A percentile compares a stretch with the other conserved stretches of the same genome.
Conservation (phyloP, 306 rosid species). For the Herpetospermum pedunculosum region DNA sequence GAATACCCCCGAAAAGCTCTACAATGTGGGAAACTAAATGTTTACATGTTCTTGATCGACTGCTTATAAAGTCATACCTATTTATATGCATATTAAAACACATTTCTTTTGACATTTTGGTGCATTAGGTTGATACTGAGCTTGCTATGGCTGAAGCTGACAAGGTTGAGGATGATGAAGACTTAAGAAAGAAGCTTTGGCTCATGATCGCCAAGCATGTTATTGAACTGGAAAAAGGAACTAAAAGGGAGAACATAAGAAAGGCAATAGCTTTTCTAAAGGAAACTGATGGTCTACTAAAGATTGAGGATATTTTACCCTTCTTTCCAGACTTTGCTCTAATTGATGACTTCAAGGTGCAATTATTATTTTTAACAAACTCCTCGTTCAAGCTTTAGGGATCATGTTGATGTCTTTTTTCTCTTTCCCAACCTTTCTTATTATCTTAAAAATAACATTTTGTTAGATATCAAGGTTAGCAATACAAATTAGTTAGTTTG, state of each 20-base stretch:
- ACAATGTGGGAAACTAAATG: neutral
- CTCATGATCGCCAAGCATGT: conserved; percentile 98
- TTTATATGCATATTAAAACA: neutral
- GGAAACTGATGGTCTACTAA: conserved; percentile 93
- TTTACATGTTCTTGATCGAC: neutral
- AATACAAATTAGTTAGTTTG: neutral
- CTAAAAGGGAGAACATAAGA: conserved; percentile 94
- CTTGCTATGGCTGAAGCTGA: conserved; percentile 99
- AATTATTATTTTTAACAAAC: neutral
- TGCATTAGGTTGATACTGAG: conserved; percentile 78
- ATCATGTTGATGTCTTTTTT: conserved; percentile 2
- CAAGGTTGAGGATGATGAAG: conserved; percentile 95
- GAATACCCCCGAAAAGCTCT: neutral
- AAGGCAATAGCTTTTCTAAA: conserved; percentile 97
- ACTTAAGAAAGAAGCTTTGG: conserved; percentile 97
- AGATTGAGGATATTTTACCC: conserved; percentile 91
- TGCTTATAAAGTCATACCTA: conserved; percentile 1
- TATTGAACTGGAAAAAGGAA: conserved; percentile 86
- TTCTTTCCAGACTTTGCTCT: conserved; percentile 96
- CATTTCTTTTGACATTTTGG: conserved; percentile 13
- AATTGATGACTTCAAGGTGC: conserved; percentile 95
- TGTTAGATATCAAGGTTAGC: neutral
- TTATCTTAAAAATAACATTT: neutral
- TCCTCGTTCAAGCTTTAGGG: conserved; percentile 4
- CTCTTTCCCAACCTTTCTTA: neutral